Conservation (phyloP, 495 filamentous ascomycete species). For the Penicillium egyptiacum region DNA sequence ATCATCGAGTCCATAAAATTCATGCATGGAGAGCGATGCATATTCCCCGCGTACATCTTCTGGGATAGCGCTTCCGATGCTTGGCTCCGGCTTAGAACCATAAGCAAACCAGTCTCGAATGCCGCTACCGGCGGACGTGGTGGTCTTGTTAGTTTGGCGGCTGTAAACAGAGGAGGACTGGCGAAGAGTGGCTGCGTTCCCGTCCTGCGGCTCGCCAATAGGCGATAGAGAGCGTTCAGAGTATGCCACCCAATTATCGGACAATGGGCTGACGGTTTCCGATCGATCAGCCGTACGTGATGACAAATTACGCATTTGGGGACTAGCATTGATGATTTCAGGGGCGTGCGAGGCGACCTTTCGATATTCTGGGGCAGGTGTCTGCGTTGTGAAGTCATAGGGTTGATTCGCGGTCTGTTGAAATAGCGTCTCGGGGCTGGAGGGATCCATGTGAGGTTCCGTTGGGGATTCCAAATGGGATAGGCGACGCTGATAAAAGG, state of each 20-base stretch:
- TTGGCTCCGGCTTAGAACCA: slow-evolving; percentile 34
- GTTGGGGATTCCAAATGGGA: slow-evolving; percentile 41
- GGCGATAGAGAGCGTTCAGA: slow-evolving; percentile 55
- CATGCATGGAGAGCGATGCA: slow-evolving; percentile 40
- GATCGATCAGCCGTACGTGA: slow-evolving; percentile 34
- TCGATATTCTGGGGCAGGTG: slow-evolving; percentile 28
- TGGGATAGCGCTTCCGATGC: slow-evolving; percentile 32
- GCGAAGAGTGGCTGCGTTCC: slow-evolving; percentile 38
- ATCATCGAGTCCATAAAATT: slow-evolving; percentile 41
- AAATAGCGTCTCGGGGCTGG: slow-evolving; percentile 39
- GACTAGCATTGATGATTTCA: slow-evolving; percentile 20
- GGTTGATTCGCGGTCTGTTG: slow-evolving; percentile 24
- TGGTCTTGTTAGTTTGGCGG: slow-evolving; percentile 40
- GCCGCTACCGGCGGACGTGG: slow-evolving; percentile 31
- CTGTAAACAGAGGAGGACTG: slow-evolving; percentile 49
- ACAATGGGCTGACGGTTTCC: slow-evolving; percentile 42
- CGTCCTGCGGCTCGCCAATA: slow-evolving; percentile 21
- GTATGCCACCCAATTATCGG: slow-evolving; percentile 63
- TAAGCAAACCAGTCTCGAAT: slow-evolving; percentile 43
- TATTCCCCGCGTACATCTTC: slow-evolving; percentile 45
- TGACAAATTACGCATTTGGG: slow-evolving; percentile 22
- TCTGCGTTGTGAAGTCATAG: slow-evolving; percentile 29
- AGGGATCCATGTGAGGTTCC: slow-evolving; percentile 34
- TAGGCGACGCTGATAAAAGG: slow-evolving; percentile 23
- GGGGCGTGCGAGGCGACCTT: slow-evolving; percentile 25